Percentiles rank a stretch among this genome's conserved stretches.
Conservation (phyloP, 257 asterid species). For the Solanum clarkiae region DNA sequence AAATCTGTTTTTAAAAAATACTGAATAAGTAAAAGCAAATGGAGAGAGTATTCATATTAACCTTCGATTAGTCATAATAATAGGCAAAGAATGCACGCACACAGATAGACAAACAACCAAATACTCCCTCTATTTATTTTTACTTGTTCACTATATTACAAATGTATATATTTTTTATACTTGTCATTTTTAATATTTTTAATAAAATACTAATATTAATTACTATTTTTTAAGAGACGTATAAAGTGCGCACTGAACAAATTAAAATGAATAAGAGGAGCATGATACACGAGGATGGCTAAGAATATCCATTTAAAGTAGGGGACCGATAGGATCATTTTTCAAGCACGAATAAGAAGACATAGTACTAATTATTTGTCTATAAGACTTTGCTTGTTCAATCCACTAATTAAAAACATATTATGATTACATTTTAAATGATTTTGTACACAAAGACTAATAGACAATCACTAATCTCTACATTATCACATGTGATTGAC, state of each 20-base stretch:
- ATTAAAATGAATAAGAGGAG: not conserved
- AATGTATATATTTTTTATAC: too few relatives aligned
- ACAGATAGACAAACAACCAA: not conserved
- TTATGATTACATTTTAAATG: not conserved
- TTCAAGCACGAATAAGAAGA: not conserved
- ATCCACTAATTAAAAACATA: not conserved
- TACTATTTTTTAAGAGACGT: not conserved
- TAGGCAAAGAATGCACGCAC: not conserved
- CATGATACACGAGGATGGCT: not conserved
- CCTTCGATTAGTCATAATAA: not conserved
- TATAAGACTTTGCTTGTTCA: not conserved
- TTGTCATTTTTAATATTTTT: not conserved
- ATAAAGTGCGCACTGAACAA: not conserved
- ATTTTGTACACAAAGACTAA: not conserved
- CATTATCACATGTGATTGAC: not conserved
- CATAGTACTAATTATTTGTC: not conserved
- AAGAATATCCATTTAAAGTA: not conserved
- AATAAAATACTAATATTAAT: not conserved
- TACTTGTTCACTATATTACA: too few relatives aligned
- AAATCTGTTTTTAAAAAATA: not conserved
- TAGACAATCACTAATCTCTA: not conserved
- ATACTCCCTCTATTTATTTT: not conserved
- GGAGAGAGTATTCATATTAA: not conserved
- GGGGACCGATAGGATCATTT: not conserved
- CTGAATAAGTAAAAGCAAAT: too few relatives aligned